phyloP scores from a whole-genome alignment of 2,329 filamentous ascomycete genomes.

The Fusarium tuaranense region DNA sequence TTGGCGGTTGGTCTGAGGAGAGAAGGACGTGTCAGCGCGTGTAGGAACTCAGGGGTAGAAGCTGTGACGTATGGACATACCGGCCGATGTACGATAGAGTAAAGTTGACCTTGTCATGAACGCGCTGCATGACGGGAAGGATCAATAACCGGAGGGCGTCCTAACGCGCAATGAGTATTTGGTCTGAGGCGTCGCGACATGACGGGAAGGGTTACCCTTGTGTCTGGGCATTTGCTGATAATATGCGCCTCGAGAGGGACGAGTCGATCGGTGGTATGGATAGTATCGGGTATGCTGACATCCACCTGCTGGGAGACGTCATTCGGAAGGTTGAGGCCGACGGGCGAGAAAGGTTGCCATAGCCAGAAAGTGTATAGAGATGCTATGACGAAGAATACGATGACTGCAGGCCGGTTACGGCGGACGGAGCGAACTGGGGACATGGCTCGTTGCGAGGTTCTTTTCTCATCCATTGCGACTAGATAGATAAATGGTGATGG shows the following conservation, averaged over 20 bases:
- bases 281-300: conserved; percentile 2
- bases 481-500: conserved; percentile 4
- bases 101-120: conserved; percentile 89
- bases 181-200: not conserved
- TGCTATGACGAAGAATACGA: conserved; percentile 40
- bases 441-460: conserved; percentile 33
- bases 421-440: conserved; percentile 38
- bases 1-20: conserved; percentile 72
- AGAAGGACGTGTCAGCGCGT: not conserved
- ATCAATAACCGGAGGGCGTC: conserved; percentile 86
- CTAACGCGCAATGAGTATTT: conserved; percentile 46
- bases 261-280: conserved; percentile 42
- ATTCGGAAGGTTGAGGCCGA: not conserved
- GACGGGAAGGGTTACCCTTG: conserved; percentile 60
- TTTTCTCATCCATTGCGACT: conserved; percentile 49
- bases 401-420: conserved; percentile 38
- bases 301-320: not conserved
- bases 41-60: not conserved
- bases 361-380: conserved; percentile 43
- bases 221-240: conserved; percentile 97
- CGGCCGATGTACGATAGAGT: conserved; percentile 89
- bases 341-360: conserved; percentile 40
- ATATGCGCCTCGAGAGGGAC: conserved; percentile 94
- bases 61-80: conserved; percentile 55
- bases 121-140: conserved; percentile 85